Evolutionary conservation across 2,329 filamentous ascomycete genomes (phyloP).

Genomic region (Colletotrichum tofieldiae): DNA sequence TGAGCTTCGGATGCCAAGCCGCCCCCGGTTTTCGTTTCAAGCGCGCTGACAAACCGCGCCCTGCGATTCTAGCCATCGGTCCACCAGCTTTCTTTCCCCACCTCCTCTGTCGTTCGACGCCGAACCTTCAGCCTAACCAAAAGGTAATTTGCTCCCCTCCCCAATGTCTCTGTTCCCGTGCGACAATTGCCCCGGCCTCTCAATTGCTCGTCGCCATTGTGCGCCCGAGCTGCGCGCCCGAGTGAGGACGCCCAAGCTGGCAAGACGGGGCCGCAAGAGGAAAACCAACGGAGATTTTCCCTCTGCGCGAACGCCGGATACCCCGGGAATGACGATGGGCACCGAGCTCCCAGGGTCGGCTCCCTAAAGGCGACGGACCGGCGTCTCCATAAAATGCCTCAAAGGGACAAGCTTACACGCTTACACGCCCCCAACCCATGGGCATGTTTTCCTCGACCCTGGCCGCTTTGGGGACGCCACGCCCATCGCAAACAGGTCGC

Average conservation of each 20-base stretch:
- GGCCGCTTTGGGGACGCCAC: slow-evolving; percentile 11
- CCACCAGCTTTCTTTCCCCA: slow-evolving; percentile 21
- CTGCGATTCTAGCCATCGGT: slow-evolving; percentile 24
- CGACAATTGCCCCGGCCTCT: neutral
- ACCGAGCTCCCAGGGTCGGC: slow-evolving; percentile 12
- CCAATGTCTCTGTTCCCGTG: neutral
- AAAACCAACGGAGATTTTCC: slow-evolving; percentile 13
- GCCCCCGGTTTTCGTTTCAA: slow-evolving; percentile 28
- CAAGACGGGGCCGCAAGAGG: neutral
- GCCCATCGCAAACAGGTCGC: slow-evolving; percentile 18
- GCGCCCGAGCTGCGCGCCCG: neutral
- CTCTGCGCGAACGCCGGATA: slow-evolving; percentile 29
- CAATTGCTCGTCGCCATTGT: neutral
- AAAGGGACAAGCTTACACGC: slow-evolving; percentile 38
- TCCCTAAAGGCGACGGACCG: neutral
- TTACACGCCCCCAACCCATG: slow-evolving; percentile 3
- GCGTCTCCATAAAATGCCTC: slow-evolving; percentile 39
- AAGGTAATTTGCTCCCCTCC: slow-evolving; percentile 30
- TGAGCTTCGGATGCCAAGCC: slow-evolving; percentile 1
- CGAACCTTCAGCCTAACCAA: slow-evolving; percentile 9
- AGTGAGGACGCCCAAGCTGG: neutral
- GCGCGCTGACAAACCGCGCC: slow-evolving; percentile 29
- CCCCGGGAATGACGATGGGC: slow-evolving; percentile 37
- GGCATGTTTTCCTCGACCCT: slow-evolving; percentile 8
- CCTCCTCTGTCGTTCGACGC: slow-evolving; percentile 20